Conservation (phyloP, 495 filamentous ascomycete species). For the Hypoxylon intermedium region DNA sequence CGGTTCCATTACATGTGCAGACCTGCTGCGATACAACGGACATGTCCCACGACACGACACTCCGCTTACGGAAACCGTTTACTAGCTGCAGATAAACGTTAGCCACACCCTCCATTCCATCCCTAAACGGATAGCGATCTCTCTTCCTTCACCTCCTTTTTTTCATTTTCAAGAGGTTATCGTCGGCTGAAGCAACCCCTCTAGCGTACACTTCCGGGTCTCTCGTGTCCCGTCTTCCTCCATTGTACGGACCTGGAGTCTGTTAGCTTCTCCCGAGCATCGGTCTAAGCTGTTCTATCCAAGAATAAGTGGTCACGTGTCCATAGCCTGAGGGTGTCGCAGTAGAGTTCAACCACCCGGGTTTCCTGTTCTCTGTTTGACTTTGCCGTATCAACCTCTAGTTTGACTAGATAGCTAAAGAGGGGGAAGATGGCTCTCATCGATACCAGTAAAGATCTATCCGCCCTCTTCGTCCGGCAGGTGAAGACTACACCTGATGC, state of each 20-base stretch:
- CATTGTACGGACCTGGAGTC: slow-evolving; percentile 8
- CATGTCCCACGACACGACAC: slow-evolving; percentile 14
- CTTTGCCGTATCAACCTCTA: neutral
- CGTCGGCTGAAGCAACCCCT: slow-evolving; percentile 7
- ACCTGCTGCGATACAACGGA: too few species aligned
- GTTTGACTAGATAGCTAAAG: slow-evolving; percentile 7
- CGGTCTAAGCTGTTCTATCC: neutral
- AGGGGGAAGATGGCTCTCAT: slow-evolving; percentile 58
- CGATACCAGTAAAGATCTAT: slow-evolving; percentile 68
- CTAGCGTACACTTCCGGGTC: slow-evolving; percentile 5
- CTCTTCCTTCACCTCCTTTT: slow-evolving; percentile 10
- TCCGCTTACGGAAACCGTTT: slow-evolving; percentile 31
- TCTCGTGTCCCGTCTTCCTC: slow-evolving; percentile 4
- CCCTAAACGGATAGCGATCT: neutral
- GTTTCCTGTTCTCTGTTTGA: neutral
- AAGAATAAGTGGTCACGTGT: slow-evolving; percentile 29
- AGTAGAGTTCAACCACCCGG: slow-evolving; percentile 5
- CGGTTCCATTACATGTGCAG: too few species aligned
- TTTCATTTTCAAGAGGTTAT: slow-evolving; percentile 8
- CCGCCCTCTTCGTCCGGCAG: slow-evolving; percentile 65
- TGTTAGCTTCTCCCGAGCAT: slow-evolving; percentile 14
- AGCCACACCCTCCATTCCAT: slow-evolving; percentile 8
- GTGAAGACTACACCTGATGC: slow-evolving; percentile 64
- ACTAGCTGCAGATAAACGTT: slow-evolving; percentile 28
- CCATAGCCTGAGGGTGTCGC: neutral